phyloP scores from a whole-genome alignment of 108 stramenopile species.

The Discostella pseudostelligera region DNA sequence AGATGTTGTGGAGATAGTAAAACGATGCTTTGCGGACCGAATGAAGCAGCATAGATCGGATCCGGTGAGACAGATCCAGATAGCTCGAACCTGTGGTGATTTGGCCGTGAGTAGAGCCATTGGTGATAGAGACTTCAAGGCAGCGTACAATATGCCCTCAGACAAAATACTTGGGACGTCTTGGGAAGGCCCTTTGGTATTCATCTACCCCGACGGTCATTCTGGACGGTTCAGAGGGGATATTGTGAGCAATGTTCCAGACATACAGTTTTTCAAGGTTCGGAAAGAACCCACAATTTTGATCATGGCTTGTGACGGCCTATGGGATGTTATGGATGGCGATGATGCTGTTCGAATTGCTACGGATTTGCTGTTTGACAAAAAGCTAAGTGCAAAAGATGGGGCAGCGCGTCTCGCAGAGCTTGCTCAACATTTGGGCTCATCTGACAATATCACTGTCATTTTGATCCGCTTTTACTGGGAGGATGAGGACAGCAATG shows the following conservation, averaged over 20 bases:
- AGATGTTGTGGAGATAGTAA: constrained; percentile 75
- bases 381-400: constrained; percentile 62
- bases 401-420: constrained; percentile 80
- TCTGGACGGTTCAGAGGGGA: constrained; percentile 66
- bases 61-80: constrained; percentile 68
- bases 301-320: constrained; percentile 78
- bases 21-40: constrained; percentile 65
- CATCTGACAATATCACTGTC: constrained; percentile 84
- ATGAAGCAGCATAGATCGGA: constrained; percentile 58
- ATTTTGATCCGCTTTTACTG: constrained; percentile 66
- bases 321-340: constrained; percentile 85
- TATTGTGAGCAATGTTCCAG: constrained; percentile 67
- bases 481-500: constrained; percentile 20
- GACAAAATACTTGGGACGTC: constrained; percentile 19
- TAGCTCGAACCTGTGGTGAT: constrained; percentile 81
- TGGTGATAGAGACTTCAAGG: constrained; percentile 85
- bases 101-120: constrained; percentile 81
- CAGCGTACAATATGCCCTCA: constrained; percentile 55
- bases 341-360: constrained; percentile 66
- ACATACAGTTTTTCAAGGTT: constrained; percentile 52
- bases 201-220: constrained; percentile 72
- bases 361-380: constrained; percentile 66
- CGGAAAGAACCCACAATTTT: constrained; percentile 61
- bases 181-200: constrained; percentile 67
- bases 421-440: constrained; percentile 79